Evolutionary conservation across 2,329 filamentous ascomycete genomes (phyloP).

Genomic region (Trichoderma sp.): DNA sequence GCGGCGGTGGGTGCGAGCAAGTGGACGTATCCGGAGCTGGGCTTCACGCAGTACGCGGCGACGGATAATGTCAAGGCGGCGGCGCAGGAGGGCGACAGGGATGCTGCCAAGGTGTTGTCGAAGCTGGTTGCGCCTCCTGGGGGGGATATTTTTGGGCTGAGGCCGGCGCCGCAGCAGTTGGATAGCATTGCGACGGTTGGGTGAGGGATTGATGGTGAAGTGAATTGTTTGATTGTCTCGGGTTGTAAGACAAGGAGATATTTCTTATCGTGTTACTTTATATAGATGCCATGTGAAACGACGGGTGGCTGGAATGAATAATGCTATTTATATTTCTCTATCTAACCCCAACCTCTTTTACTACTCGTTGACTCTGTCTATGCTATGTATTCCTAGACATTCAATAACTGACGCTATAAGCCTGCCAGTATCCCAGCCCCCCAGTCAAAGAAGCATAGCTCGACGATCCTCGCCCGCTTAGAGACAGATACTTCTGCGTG

Average conservation of each 20-base stretch:
- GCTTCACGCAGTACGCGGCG: constrained; percentile 27
- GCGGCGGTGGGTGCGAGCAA: constrained; percentile 19
- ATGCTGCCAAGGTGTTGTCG: constrained; percentile 20
- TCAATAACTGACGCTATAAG: constrained; percentile 15
- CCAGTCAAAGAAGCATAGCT: neutral
- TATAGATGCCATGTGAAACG: neutral
- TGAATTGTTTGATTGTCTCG: neutral
- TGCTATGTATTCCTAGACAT: neutral
- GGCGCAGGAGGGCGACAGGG: constrained; percentile 24
- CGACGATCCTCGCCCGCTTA: neutral
- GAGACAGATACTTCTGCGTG: constrained; percentile 2
- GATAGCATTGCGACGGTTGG: constrained; percentile 24
- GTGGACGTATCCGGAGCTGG: constrained; percentile 27
- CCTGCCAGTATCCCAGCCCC: neutral
- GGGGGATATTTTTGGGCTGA: constrained; percentile 27
- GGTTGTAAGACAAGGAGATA: neutral
- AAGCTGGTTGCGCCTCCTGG: constrained; percentile 23
- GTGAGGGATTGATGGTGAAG: neutral
- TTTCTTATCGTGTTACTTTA: neutral
- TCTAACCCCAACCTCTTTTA: neutral
- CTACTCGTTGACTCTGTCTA: neutral
- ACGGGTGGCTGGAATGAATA: neutral
- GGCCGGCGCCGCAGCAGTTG: constrained; percentile 29
- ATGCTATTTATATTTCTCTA: neutral
- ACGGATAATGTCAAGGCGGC: constrained; percentile 28